Percentiles rank a stretch among this genome's conserved stretches.
Conservation (phyloP, 495 filamentous ascomycete species). For the Daldinia loculata region DNA sequence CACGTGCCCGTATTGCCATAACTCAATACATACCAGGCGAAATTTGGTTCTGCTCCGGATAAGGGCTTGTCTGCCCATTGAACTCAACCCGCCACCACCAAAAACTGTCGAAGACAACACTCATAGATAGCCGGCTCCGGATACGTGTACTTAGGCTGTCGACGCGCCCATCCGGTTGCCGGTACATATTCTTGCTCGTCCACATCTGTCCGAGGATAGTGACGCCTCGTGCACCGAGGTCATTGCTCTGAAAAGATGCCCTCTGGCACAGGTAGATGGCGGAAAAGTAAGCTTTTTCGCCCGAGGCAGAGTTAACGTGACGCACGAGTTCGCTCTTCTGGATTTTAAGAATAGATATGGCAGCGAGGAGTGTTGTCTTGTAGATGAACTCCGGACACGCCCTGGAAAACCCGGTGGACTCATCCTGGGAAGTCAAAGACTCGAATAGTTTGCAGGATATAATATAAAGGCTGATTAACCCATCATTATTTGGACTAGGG, state of each 20-base stretch:
- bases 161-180: neutral
- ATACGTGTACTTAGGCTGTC: neutral
- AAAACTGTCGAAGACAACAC: neutral
- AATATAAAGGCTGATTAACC: neutral
- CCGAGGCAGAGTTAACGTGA: neutral
- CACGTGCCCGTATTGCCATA: neutral
- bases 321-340: neutral
- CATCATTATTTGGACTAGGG: neutral
- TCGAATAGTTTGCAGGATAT: neutral
- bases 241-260: neutral
- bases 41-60: neutral
- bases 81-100: neutral
- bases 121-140: neutral
- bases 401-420: neutral
- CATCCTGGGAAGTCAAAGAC: neutral
- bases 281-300: neutral
- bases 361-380: neutral
- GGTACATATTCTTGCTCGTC: constrained; percentile 1
- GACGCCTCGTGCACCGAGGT: neutral
- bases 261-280: neutral
- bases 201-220: neutral
- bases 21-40: neutral
- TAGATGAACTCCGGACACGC: neutral
- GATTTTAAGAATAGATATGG: neutral
- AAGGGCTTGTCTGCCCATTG: neutral